A percentile compares a stretch with the other conserved stretches of the same genome.
phyloP scores from a whole-genome alignment of 139 green algal species.

The Closterium sp. region DNA sequence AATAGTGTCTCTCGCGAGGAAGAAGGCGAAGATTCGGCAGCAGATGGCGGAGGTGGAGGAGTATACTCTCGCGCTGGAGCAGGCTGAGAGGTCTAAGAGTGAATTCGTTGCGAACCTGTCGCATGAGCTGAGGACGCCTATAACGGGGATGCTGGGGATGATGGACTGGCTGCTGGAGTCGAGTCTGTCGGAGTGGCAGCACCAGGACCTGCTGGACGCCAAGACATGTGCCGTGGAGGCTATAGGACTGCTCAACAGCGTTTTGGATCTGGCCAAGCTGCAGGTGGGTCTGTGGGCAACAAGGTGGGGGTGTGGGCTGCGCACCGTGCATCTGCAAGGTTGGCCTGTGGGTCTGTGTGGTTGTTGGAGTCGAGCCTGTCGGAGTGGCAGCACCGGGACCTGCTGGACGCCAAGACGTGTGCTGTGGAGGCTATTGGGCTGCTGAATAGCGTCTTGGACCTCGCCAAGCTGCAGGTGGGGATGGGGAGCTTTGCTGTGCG shows the following conservation, averaged over 20 bases:
- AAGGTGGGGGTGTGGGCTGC: too few relatives aligned
- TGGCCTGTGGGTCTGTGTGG: too few relatives aligned
- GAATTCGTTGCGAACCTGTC: background rate
- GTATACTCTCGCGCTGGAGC: background rate
- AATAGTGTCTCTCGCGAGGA: background rate
- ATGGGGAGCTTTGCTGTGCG: too few relatives aligned
- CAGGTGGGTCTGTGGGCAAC: background rate
- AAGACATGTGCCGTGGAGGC: background rate
- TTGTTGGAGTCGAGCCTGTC: too few relatives aligned
- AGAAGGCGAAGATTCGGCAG: background rate
- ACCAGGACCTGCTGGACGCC: background rate
- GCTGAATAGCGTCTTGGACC: too few relatives aligned
- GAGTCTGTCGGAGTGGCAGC: background rate
- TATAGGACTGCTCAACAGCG: background rate
- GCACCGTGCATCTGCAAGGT: too few relatives aligned
- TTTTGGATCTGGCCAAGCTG: background rate
- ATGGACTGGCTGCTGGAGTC: background rate
- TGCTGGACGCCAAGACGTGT: too few relatives aligned
- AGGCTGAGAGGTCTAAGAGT: background rate
- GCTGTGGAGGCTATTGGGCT: too few relatives aligned
- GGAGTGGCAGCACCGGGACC: too few relatives aligned
- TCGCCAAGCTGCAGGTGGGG: too few relatives aligned
- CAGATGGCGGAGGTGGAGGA: background rate
- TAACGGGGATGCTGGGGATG: background rate
- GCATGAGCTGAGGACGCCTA: background rate